Evolutionary conservation across 2,329 filamentous ascomycete genomes (phyloP), one percentile per base, ranked within the genome.

Genomic region (Sclerotinia sclerotiorum): DNA sequence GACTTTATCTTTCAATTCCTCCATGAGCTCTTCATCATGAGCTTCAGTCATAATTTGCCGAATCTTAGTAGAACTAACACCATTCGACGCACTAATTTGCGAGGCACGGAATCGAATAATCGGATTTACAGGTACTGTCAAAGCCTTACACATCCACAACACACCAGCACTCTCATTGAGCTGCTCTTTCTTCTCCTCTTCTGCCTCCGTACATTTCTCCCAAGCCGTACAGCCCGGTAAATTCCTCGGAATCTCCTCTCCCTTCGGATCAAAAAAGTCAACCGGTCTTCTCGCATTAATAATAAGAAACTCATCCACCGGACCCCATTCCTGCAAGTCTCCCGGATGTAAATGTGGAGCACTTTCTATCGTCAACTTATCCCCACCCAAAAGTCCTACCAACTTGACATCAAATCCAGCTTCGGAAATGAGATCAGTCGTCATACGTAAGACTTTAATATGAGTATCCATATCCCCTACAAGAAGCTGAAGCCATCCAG

Each of bases 51-150:
- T 62, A 21, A 62, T 51, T 24, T 27, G 29, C 39, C 60, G 60
- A 35, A 62, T 62, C 13, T 62, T 62, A 1, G 60, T 62, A 21
- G 60, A 62, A 19, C 60, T 62, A 39, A 62, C 21, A 8, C 60
- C 60, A 21, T 62, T 62, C 15, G 60, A 62, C 4, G 29, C 46
- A 21, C 60, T 62, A 5, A 17, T 24, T 4, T 62, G 29, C 0
- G 60, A 62, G 15, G 60, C 60, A 39, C 60, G 60, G 2, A 62
- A 62, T 7, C 39, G 13, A 6, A 62, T 62, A 0, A 24, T 51
- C 5, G 44, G 60, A 2, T 39, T 62, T 39, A 15, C 15, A 39
- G 29, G 2, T 2, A 51, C 15, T 4, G 44, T 62, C 29, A 39
- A 39, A 5, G 60, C 21, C 8, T 27, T 15, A 15, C 29, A 51